Base-by-base conservation (phyloP, 495 filamentous ascomycete genomes). In the Pseudoneurospora amorphoporcata region DNA sequence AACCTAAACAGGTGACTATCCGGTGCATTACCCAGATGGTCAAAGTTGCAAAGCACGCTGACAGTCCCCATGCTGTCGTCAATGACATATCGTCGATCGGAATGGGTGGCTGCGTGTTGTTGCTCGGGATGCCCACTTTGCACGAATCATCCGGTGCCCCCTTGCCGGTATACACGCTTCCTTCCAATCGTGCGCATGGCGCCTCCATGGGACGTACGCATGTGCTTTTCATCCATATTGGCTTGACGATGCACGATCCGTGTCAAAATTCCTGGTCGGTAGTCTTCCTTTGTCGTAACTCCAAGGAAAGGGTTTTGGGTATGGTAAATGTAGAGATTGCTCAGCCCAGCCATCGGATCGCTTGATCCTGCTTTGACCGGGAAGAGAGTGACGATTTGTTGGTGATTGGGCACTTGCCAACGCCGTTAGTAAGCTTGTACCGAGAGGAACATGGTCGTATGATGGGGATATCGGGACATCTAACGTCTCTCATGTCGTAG, bases 1-100 rank as follows among this genome's bases (percentile, higher is more conserved):
- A 85, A 58, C 12, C 83, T 76, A 70, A 84, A 85, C 75, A 83
- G 80, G 41, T 84, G 83, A 45, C 77, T 80, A 40, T 84, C 83
- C 1, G 81, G 79, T 8, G 82, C 83, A 40, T 77, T 79, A 72
- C 76, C 77, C 76, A 84, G 76, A 41, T 83, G 82, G 71, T 83
- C 79, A 75, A 80, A 85, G 53, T 82, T 77, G 65, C 81, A 84
- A 16, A 85, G 69, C 10, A 85, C 79, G 35, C 73, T 80, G 7
- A 83, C 78, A 0, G 77, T 75, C 32, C 83, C 83, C 72, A 81
- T 80, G 0, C 72, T 53, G 12, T 79, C 73, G 23, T 84, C 83
- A 37, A 82, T 81, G 8, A 85, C 83, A 42, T 85, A 83, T 0
- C 83, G 77, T 3, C 83, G 75, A 29, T 76, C 72, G 0, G 73